Evolutionary conservation across 2,329 filamentous ascomycete genomes (phyloP).

Genomic region (Pseudogymnoascus sp.): DNA sequence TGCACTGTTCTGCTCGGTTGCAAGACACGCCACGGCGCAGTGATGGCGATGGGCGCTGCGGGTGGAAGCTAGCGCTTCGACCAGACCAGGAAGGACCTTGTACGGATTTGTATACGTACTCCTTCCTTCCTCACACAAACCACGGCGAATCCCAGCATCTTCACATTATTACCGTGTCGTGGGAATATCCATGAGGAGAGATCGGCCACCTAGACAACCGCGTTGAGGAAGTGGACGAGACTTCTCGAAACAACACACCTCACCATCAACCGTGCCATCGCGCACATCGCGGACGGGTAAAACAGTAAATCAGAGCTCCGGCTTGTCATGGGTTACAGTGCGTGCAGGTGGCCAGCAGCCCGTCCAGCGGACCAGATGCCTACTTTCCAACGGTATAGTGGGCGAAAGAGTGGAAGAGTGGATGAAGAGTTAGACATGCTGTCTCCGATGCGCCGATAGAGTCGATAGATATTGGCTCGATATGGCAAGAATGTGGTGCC

Average conservation of each 20-base stretch:
- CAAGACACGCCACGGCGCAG: not conserved
- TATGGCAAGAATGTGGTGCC: not conserved
- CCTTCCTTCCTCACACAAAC: not conserved
- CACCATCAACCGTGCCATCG: not conserved
- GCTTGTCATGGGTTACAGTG: constrained; percentile 1
- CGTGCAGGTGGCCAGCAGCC: not conserved
- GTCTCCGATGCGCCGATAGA: constrained; percentile 1
- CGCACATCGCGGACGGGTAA: not conserved
- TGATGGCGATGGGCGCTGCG: not conserved
- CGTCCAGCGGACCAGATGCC: not conserved
- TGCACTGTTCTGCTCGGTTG: not conserved
- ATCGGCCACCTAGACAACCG: constrained; percentile 1
- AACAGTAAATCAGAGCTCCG: not conserved
- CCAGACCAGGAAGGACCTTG: not conserved
- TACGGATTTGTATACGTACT: constrained; percentile 5
- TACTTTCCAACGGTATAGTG: not conserved
- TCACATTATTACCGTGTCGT: constrained; percentile 2
- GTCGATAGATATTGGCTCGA: constrained; percentile 3
- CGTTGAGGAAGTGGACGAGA: not conserved
- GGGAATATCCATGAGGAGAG: not conserved
- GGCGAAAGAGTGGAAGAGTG: not conserved
- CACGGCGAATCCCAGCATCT: not conserved
- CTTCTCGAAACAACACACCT: constrained; percentile 3
- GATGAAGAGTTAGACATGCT: not conserved
- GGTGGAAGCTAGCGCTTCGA: not conserved